Evolutionary conservation across 805 yeast genomes (phyloP).

Genomic region (Pichia manshurica): DNA sequence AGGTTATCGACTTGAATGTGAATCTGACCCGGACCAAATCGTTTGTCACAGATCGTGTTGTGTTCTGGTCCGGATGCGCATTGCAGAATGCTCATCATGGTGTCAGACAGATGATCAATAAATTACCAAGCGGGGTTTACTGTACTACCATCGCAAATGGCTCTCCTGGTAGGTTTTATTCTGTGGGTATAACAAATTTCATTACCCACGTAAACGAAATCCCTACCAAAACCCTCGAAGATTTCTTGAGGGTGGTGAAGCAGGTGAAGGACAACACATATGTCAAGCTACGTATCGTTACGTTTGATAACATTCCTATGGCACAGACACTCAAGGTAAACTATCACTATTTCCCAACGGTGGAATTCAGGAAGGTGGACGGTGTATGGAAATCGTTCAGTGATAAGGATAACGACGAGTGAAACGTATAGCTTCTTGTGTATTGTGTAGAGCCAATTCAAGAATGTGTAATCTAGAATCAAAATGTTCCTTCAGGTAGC

Average conservation of each 20-base stretch:
- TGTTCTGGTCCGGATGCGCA: slow-evolving; percentile 78
- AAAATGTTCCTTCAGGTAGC: too few species aligned
- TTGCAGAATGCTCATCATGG: slow-evolving; percentile 90
- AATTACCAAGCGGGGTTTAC: slow-evolving; percentile 79
- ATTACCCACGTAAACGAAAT: slow-evolving; percentile 83
- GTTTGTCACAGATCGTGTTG: slow-evolving; percentile 57
- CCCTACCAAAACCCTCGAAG: slow-evolving; percentile 63
- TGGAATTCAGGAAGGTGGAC: slow-evolving; percentile 47
- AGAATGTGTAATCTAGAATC: too few species aligned
- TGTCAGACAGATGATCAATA: slow-evolving; percentile 75
- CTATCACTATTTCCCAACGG: slow-evolving; percentile 81
- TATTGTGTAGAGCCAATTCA: too few species aligned
- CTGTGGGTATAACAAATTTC: slow-evolving; percentile 72
- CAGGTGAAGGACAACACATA: slow-evolving; percentile 73
- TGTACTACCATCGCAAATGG: slow-evolving; percentile 70
- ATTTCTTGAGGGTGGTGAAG: slow-evolving; percentile 62
- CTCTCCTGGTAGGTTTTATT: slow-evolving; percentile 82
- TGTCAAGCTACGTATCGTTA: slow-evolving; percentile 71
- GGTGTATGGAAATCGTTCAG: slow-evolving; percentile 52
- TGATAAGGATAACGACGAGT: slow-evolving; percentile 33
- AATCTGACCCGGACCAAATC: slow-evolving; percentile 54
- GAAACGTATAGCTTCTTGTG: too few species aligned
- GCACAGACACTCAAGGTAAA: slow-evolving; percentile 83
- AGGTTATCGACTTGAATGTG: slow-evolving; percentile 54
- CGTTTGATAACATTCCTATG: slow-evolving; percentile 81